Evolutionary conservation across 306 rosid genomes (phyloP), one percentile per base, ranked within the genome.

Genomic region (Heteromeles arbutifolia): DNA sequence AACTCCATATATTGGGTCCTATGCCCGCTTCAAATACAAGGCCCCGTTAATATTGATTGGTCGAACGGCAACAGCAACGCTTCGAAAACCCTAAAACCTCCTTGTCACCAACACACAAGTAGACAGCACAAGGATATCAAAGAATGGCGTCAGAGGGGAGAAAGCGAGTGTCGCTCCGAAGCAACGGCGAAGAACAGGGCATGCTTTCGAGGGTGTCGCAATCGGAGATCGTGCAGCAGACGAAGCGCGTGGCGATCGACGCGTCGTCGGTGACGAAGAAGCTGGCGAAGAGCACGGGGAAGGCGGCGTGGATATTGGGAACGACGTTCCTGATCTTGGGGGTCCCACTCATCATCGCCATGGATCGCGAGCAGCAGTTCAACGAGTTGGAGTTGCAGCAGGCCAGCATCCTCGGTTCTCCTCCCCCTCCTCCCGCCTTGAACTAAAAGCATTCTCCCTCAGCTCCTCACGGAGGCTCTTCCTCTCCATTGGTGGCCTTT

Each of bases 361-460:
- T 82, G 85, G 85, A 82, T n/a, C 82, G 80, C 32, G 85, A 82
- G 77, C 85, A 82, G 73, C 74, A 67, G 77, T 18, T 56, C 12
- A 75, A 26, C 75, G 86, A 83, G 52, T 63, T 64, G 41, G 86
- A 83, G 61, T n/a, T 65, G 56, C 80, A 83, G 66, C 80, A 83
- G 72, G 70, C 77, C 24, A 75, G 67, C 29, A 50, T 82, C 19
- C 82, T 78, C 41, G 82, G 85, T 41, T 19, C 73, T 15, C 58
- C 76, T 70, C 7, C n/a, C 77, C 17, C 31, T 67, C 61, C 53
- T 0, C 53, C 53, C 6, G 53, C 19, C 19, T 45, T 25, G 26
- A 65, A 65, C 53, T 67, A 54, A 34, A 53, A 25, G 11, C 24
- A 6, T 2, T 3, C 3, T 48, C 19, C 7, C 18, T 15, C 53